A percentile compares a stretch with the other conserved stretches of the same genome.
phyloP scores from a whole-genome alignment of 1,284 basidiomycete species.

The Rhodotorula sp. region DNA sequence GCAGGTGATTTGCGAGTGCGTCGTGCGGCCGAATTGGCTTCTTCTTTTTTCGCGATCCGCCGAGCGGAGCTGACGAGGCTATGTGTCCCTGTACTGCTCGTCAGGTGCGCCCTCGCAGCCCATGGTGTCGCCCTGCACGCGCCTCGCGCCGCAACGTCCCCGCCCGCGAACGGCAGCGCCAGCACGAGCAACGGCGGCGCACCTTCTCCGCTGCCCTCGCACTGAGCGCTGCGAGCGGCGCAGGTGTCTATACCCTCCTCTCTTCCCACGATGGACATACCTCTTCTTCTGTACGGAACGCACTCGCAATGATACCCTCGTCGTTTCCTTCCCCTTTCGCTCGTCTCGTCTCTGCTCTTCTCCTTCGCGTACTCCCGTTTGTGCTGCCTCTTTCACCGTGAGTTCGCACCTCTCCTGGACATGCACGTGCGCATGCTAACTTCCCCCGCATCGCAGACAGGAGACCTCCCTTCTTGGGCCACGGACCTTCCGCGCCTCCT shows the following conservation, averaged over 20 bases:
- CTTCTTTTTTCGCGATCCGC: not conserved
- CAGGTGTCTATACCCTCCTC: not conserved
- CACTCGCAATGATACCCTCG: conserved; percentile 16
- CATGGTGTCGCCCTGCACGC: conserved; percentile 16
- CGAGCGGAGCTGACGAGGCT: not conserved
- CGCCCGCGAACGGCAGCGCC: not conserved
- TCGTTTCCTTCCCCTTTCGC: not conserved
- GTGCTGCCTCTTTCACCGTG: no score
- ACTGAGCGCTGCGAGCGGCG: not conserved
- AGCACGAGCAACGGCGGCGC: not conserved
- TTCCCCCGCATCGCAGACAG: no score
- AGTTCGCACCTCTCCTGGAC: no score
- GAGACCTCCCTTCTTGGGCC: no score
- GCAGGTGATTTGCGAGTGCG: conserved; percentile 79
- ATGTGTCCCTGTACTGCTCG: not conserved
- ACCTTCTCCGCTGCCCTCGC: not conserved
- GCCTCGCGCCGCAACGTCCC: not conserved
- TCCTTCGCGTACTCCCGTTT: no score
- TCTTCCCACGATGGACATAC: not conserved
- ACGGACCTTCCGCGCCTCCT: no score
- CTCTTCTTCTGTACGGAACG: not conserved
- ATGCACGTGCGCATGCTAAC: no score
- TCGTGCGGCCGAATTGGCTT: not conserved
- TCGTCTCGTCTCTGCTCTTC: not conserved
- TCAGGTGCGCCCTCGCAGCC: conserved; percentile 36